Base-by-base conservation (phyloP, 2,329 filamentous ascomycete genomes). In the Calonectria fujianensis region DNA sequence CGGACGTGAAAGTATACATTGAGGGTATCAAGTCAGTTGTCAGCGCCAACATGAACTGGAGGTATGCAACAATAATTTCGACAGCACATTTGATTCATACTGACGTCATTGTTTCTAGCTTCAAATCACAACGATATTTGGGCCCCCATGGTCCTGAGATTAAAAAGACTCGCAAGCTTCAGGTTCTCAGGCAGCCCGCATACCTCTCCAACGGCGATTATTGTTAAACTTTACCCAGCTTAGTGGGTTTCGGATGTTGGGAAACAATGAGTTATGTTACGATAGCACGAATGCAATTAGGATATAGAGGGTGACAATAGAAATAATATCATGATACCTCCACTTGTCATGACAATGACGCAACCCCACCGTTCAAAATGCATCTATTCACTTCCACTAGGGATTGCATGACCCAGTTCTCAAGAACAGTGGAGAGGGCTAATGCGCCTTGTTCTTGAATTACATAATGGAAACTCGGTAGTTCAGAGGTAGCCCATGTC, bases 41-140 rank as follows among this genome's bases (percentile, higher is more conserved):
- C 64, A 54, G 32, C 31, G 64, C 64, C 31, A 67, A 67, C 18
- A 35, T 41, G n/a, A 24, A 67, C 64, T 67, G 64, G 64, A 67
- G 64, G 64, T 67, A 67, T 2, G 64, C n/a, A 27, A 35, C 14
- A 31, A 18, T 27, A 6, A 27, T 63, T 13, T 29, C 3, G 24
- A 45, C 8, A 13, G 24, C 24, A 24, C 24, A 27, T 64, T 48
- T 0, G 2, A 45, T 20, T n/a, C 48, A 54, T 2, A 24, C 32
- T 48, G 4, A 50, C 32, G 10, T 35, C 3, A 10, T 20, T 13
- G 14, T 7, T 29, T 61, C 3, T 27, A 65, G 61, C 41, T 65
- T 65, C 29, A 39, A 27, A 1, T 61, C 20, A 2, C n/a, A 61
- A 27, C 20, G 54, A 61, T 61, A 61, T 48, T 48, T 45, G 11